Evolutionary conservation across 202 grass and related monocot genomes (phyloP).

Genomic region (Setaria italica): DNA sequence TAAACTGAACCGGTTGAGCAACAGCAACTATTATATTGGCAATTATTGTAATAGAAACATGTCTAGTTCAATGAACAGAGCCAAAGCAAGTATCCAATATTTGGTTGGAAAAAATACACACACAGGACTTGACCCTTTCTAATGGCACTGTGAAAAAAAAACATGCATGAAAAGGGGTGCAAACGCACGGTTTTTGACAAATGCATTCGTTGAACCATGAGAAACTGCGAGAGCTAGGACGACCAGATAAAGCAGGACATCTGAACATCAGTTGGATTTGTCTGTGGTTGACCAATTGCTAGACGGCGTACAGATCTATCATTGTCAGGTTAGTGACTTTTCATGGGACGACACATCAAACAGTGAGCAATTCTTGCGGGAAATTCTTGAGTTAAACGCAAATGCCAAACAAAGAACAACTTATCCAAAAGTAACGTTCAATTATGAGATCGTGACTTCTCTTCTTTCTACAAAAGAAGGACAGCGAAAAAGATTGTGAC

Average conservation of each 20-base stretch:
- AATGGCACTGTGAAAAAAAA: background rate
- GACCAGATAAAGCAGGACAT: constrained; percentile 31
- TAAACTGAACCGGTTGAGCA: constrained; percentile 28
- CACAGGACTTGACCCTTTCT: constrained; percentile 21
- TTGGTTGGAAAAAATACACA: background rate
- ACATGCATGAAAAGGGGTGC: background rate
- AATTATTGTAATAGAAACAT: constrained; percentile 49
- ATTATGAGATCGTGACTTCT: constrained; percentile 10
- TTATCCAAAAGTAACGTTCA: background rate
- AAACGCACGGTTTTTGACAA: constrained; percentile 21
- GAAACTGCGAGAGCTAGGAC: background rate
- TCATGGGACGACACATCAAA: constrained; percentile 25
- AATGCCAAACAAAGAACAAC: constrained; percentile 21
- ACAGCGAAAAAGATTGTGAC: background rate
- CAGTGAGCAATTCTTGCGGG: background rate
- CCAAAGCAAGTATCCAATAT: constrained; percentile 21
- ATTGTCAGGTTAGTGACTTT: constrained; percentile 23
- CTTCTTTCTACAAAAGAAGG: background rate
- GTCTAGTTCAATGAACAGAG: constrained; percentile 17
- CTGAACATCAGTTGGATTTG: constrained; percentile 4
- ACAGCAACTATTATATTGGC: constrained; percentile 40
- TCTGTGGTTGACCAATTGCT: constrained; percentile 11
- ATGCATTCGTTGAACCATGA: background rate
- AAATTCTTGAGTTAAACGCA: background rate
- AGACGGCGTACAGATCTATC: constrained; percentile 42